phyloP scores from a whole-genome alignment of 495 filamentous ascomycete genomes.

The Saxispiralis lemnorum region DNA sequence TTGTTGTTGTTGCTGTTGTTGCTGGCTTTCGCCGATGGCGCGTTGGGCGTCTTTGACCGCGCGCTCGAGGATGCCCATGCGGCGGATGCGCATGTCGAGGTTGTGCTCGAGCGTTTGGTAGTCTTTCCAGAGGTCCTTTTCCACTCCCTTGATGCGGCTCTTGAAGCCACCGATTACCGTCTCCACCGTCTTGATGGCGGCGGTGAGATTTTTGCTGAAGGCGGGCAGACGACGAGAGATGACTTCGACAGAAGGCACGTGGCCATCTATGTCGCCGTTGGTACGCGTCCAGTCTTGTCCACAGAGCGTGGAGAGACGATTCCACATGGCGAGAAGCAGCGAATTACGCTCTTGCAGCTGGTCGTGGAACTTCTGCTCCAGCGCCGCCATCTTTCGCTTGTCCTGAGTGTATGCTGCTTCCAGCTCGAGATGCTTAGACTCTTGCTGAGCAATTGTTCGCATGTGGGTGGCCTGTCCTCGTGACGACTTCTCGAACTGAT shows the following conservation, averaged over 20 bases:
- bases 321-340: conserved; percentile 72
- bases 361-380: conserved; percentile 67
- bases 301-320: conserved; percentile 66
- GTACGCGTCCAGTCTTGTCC: conserved; percentile 82
- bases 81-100: conserved; percentile 60
- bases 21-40: conserved; percentile 4
- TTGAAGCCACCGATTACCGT: conserved; percentile 65
- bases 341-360: conserved; percentile 80
- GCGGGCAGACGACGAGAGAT: conserved; percentile 57
- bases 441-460: conserved; percentile 64
- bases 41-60: conserved; percentile 30
- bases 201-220: conserved; percentile 74
- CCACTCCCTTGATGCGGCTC: conserved; percentile 58
- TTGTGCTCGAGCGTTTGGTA: conserved; percentile 73
- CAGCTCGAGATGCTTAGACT: conserved; percentile 67
- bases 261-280: conserved; percentile 75
- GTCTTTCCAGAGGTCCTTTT: conserved; percentile 75
- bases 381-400: conserved; percentile 48
- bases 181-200: conserved; percentile 78
- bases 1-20: conserved; percentile 3
- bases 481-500: conserved; percentile 71
- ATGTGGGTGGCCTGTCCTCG: conserved; percentile 70
- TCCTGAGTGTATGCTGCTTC: conserved; percentile 58
- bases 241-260: conserved; percentile 63
- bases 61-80: conserved; percentile 72